Evolutionary conservation across 2,329 filamentous ascomycete genomes (phyloP), one percentile per base, ranked within the genome.

Genomic region (Penicillium sp.): DNA sequence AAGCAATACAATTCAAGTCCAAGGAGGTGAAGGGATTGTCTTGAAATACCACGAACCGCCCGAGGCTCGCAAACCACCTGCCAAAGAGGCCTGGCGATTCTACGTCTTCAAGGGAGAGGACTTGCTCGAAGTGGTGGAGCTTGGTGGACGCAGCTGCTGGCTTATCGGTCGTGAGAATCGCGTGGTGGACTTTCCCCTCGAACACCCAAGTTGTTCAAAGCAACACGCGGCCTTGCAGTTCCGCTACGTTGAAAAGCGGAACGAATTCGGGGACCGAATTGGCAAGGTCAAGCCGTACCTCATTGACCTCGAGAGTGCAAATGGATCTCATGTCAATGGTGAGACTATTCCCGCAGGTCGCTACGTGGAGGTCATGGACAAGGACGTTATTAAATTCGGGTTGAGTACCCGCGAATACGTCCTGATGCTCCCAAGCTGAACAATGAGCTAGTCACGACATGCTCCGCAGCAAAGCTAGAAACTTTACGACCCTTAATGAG

Each of bases 191-290:
- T 82, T 97, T 59, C 81, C 87, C 2, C 86, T 96, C 7, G 92
- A 96, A 72, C 94, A 99, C 73, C 93, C 93, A 0, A 97, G 92
- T 76, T 88, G 93, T 71, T 96, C 92, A 75, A 96, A 96, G 77
- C 95, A 99, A 78, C 95, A 99, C 76, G 94, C 94, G 0, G 95
- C 93, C 8, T 85, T 99, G 46, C 95, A 99, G 75, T 99, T 99
- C 72, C 87, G 95, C 40, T 89, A 92, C 73, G 86, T 90, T 22
- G 90, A 92, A 71, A 93, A 89, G 77, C 86, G 86, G 63, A 92
- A 96, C 69, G 92, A 97, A 77, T 96, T 86, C 73, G 93, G 93
- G 25, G 93, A 97, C 73, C 90, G 88, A 72, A 83, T 89, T 60
- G 92, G 91, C 25, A 89, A 83, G 63, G 90, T 93, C 49, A 89